These are phyloP conservation scores for Cardiospermum halicacabum DNA, from an alignment of 345 rosid species.

Conservation along the genomic window DNA sequence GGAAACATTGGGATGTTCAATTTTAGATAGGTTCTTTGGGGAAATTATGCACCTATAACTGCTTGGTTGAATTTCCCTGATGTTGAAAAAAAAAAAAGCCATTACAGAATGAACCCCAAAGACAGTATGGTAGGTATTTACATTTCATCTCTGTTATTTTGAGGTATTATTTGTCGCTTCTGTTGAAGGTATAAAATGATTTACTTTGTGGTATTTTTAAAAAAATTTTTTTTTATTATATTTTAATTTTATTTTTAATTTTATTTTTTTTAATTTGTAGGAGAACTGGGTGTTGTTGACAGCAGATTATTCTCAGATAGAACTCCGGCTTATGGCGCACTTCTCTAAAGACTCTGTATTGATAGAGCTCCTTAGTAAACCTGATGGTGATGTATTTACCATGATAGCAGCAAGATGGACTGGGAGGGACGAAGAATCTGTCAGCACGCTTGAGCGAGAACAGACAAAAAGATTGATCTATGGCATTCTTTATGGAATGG, in stretches of 20 bases:
- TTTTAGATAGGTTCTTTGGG: neutral
- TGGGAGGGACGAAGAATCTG: conserved; percentile 58
- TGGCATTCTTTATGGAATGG: conserved; percentile 99
- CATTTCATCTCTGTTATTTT: neutral
- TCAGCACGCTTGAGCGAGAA: conserved; percentile 67
- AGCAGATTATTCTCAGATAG: conserved; percentile 98
- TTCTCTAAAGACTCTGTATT: conserved; percentile 80
- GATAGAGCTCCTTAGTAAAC: conserved; percentile 68
- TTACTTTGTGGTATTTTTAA: too few relatives aligned
- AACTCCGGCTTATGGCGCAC: conserved; percentile 89
- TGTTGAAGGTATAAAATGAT: neutral
- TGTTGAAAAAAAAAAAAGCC: neutral
- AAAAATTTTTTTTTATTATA: too few relatives aligned
- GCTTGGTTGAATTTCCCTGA: neutral
- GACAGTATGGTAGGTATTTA: neutral
- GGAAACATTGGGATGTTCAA: neutral
- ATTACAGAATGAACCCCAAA: neutral
- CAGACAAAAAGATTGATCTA: conserved; percentile 90
- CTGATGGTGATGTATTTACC: conserved; percentile 81
- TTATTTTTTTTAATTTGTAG: conserved; percentile 41
- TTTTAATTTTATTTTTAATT: neutral
- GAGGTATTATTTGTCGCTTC: neutral
- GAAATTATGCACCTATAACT: neutral
- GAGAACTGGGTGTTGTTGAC: conserved; percentile 83
- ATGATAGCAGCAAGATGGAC: conserved; percentile 93